Conservation (phyloP, 305 asterid genomes). For the Fraxinus sp. region DNA sequence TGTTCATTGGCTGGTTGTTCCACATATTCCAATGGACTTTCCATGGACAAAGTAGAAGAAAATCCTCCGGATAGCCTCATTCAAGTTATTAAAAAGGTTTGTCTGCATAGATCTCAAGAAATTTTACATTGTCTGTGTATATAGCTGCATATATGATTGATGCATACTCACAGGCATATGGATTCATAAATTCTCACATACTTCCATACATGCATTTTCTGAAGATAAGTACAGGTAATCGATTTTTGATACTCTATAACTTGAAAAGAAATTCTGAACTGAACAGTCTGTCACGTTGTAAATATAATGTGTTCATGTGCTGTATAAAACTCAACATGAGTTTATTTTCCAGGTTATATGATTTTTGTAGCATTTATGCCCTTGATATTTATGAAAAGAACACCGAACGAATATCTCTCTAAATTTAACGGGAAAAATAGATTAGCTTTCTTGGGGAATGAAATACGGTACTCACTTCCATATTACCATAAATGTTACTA, state of each 20-base stretch:
- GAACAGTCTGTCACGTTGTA: neutral
- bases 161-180: conserved; percentile 4
- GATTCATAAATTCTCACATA: neutral
- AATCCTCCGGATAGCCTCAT: conserved; percentile 48
- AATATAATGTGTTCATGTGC: neutral
- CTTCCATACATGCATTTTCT: neutral
- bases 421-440: neutral
- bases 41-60: conserved; percentile 33
- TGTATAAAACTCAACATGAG: neutral
- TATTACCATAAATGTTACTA: neutral
- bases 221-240: neutral
- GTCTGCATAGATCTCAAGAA: conserved; percentile 13
- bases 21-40: conserved; percentile 31
- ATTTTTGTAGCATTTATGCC: neutral
- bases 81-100: conserved; percentile 66
- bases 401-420: neutral
- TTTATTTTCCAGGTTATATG: neutral
- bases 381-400: neutral
- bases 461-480: neutral
- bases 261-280: neutral
- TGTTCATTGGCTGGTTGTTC: conserved; percentile 54
- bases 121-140: conserved; percentile 4
- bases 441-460: neutral
- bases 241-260: conserved; percentile 1
- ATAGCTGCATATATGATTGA: neutral